These are phyloP conservation scores for Elasticomyces elasticus DNA, from an alignment of 495 filamentous ascomycete genomes.

Conservation along the genomic window DNA sequence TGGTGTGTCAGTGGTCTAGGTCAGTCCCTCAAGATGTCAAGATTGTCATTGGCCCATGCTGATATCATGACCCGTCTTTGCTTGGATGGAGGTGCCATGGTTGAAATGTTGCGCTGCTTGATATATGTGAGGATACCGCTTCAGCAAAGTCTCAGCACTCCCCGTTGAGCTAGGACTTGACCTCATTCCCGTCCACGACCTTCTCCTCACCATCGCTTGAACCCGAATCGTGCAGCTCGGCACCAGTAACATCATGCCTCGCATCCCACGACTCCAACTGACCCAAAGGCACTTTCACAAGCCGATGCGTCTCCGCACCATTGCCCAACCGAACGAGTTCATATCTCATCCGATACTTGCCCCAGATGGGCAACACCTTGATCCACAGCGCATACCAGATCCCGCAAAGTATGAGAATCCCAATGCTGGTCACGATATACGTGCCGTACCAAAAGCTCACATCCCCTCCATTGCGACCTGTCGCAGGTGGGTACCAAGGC, in stretches of 20 bases:
- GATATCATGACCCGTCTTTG: too few species aligned
- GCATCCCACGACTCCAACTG: slow-evolving; percentile 45
- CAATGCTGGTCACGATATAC: slow-evolving; percentile 48
- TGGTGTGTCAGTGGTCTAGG: too few species aligned
- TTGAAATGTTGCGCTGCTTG: too few species aligned
- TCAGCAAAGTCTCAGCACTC: too few species aligned
- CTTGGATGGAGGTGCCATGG: too few species aligned
- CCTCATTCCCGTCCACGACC: too few species aligned
- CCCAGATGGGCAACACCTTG: slow-evolving; percentile 39
- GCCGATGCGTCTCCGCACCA: slow-evolving; percentile 41
- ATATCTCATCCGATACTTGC: slow-evolving; percentile 45
- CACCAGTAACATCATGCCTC: slow-evolving; percentile 45
- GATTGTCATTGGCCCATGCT: too few species aligned
- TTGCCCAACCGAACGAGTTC: slow-evolving; percentile 41
- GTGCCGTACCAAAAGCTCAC: slow-evolving; percentile 62
- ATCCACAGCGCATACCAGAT: slow-evolving; percentile 53
- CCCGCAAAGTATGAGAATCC: slow-evolving; percentile 33
- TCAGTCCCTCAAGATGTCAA: too few species aligned
- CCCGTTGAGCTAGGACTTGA: too few species aligned
- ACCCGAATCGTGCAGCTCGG: background rate
- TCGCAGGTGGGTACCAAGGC: slow-evolving; percentile 57
- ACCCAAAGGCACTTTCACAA: slow-evolving; percentile 44
- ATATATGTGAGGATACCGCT: too few species aligned
- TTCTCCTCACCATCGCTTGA: too few species aligned
- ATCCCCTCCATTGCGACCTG: slow-evolving; percentile 45